Conservation (phyloP, 768 basidiomycete species). For the Agaricus subrufescens region DNA sequence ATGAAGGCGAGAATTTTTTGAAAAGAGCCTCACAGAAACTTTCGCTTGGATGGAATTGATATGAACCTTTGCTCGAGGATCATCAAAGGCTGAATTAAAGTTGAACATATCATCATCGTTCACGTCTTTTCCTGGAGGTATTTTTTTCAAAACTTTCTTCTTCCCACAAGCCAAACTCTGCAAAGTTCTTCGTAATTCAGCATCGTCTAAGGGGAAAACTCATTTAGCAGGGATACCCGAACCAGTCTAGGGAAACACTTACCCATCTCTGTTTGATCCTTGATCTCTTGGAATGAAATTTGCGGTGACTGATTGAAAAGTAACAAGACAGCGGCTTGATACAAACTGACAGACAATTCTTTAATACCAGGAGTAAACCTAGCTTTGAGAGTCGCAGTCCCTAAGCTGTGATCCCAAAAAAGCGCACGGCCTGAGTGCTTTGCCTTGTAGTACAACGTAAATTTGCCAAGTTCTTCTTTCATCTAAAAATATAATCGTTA, state of each 20-base stretch:
- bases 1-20: neutral
- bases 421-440: conserved; percentile 76
- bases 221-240: conserved; percentile 12
- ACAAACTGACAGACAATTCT: conserved; percentile 87
- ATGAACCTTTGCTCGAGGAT: conserved; percentile 74
- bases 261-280: conserved; percentile 70
- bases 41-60: conserved; percentile 97
- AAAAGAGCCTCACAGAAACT: conserved; percentile 60
- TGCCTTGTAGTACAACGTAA: conserved; percentile 65
- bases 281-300: conserved; percentile 63
- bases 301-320: conserved; percentile 73
- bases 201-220: conserved; percentile 46
- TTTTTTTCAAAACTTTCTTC: conserved; percentile 82
- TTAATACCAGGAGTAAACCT: conserved; percentile 67
- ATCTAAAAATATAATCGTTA: conserved; percentile 43
- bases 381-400: conserved; percentile 72
- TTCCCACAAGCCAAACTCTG: conserved; percentile 92
- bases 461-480: conserved; percentile 62
- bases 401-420: conserved; percentile 84
- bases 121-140: conserved; percentile 75
- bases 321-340: conserved; percentile 82
- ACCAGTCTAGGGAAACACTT: conserved; percentile 20
- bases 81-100: conserved; percentile 81
- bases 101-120: conserved; percentile 69
- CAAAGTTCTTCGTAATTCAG: conserved; percentile 74